Evolutionary conservation across 2,329 filamentous ascomycete genomes (phyloP), one percentile per base, ranked within the genome.

Genomic region (Fusarium scirpi): DNA sequence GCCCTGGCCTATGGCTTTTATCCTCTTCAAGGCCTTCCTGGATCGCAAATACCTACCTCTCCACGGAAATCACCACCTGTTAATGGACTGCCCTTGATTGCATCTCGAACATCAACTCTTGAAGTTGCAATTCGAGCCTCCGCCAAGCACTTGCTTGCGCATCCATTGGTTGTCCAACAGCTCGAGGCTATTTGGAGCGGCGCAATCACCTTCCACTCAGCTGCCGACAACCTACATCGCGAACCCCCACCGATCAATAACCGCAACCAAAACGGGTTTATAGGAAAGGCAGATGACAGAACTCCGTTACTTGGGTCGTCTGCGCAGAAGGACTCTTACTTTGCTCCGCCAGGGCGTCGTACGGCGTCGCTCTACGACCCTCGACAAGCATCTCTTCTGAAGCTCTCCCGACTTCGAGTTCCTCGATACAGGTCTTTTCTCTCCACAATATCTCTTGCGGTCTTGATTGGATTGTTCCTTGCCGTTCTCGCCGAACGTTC

Each of bases 141-240:
- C 68, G 93, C 95, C 24, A 98, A 98, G 81, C 91, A 94, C 73
- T 97, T 98, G 73, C 85, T 98, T 8, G 92, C 95, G 11, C 94
- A 98, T 76, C 94, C 95, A 1, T 85, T 98, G 6, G 94, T 98
- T 1, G 92, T 98, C 11, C 94, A 97, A 79, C 94, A 98, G 77
- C 85, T 98, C n/a, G 94, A 98, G 80, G 94, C 94, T 46, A 97
- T 98, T 67, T 98, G 95, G 95, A 95, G 94, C 22, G 95, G 95
- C 29, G 95, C 92, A 20, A 96, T 98, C 70, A 94, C 96, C 71
- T 98, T 98, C 77, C 94, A 97, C 80, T 96, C 94, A 3, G 90
- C 91, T 15, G 93, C 94, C 8, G 94, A 98, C 78, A 92, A 88
- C 70, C 83, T 98, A 25, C 95, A 98, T 78, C 90, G 94, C 49